Base-by-base conservation (phyloP, 176 grass and related monocot species). In the Aegilops tauschii region DNA sequence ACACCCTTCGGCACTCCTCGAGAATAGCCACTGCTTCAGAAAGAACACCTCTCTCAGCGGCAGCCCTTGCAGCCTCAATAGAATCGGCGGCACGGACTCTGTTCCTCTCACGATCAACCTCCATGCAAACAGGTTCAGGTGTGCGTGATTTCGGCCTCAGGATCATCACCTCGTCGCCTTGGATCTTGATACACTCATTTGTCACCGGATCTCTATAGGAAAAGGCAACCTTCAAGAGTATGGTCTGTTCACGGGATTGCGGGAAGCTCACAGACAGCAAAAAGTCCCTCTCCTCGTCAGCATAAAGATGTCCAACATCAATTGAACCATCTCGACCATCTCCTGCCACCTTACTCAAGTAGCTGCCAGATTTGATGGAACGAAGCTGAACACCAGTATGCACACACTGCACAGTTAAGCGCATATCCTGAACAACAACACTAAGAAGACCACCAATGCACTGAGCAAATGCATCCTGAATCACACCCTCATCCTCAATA, bases 381-480 rank as follows among this genome's bases (percentile, higher is more conserved):
- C 50, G 81, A 82, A 99, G 42, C 78, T 86, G 88, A 62, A 98
- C 92, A 73, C 80, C 66, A 69, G 85, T 39, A 81, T 99, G 92
- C 66, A 91, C 76, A 61, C 90, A 94, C 62, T 95, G 88, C 84
- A 96, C 76, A 69, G 30, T 69, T 77, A 99, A 50, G 21, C 78
- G 64, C 92, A 96, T 94, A 61, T 92, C 81, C 85, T 99, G 94
- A 79, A 94, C 92, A 50, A 96, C 94, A 76, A 99, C 92, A 54
- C 94, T 99, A 64, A 96, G 90, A 77, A 99, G 97, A 77, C 97
- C 94, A 65, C 97, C 94, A 74, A 99, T 99, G 79, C 97, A 99
- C 81, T 99, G 97, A 79, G 97, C 97, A 87, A 99, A 99, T 72
- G 97, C 97, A 90, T 99, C 97, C 80, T 99, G 97, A 87, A 99